These are phyloP conservation scores for Hagleromyces aurorensis DNA, from an alignment of 805 yeast species.

Conservation along the genomic window DNA sequence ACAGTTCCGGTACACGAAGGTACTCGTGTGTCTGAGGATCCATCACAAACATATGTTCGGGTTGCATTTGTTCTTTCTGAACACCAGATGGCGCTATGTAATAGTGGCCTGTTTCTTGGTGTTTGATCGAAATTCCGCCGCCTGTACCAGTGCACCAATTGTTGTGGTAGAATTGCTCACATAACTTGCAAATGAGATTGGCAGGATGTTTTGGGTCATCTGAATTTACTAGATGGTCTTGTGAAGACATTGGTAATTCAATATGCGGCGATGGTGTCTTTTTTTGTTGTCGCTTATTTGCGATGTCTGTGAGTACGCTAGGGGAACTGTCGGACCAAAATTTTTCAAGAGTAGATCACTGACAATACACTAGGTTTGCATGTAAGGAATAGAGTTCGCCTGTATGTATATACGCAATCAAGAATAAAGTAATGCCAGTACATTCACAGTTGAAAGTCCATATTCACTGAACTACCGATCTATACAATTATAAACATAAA, in stretches of 20 bases:
- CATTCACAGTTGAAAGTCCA: no score
- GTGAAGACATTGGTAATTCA: conserved; percentile 2
- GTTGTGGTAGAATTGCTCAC: conserved; percentile 65
- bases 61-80: conserved; percentile 81
- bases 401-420: no score
- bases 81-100: conserved; percentile 94
- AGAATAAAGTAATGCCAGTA: no score
- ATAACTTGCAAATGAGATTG: conserved; percentile 72
- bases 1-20: conserved; percentile 50
- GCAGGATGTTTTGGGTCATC: conserved; percentile 69
- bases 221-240: conserved; percentile 29
- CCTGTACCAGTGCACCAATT: conserved; percentile 97
- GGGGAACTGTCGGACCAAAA: no score
- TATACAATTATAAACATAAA: background rate
- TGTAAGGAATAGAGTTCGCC: background rate
- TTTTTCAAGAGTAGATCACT: no score
- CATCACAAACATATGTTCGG: conserved; percentile 74
- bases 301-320: no score
- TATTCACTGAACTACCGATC: conserved; percentile 1
- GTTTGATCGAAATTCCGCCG: conserved; percentile 76
- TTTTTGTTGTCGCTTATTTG: no score
- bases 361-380: background rate
- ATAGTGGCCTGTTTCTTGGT: conserved; percentile 40
- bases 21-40: conserved; percentile 43
- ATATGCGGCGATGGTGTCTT: no score